Conservation (phyloP, 169 alveolate species). For the Cryptosporidium tyzzeri region DNA sequence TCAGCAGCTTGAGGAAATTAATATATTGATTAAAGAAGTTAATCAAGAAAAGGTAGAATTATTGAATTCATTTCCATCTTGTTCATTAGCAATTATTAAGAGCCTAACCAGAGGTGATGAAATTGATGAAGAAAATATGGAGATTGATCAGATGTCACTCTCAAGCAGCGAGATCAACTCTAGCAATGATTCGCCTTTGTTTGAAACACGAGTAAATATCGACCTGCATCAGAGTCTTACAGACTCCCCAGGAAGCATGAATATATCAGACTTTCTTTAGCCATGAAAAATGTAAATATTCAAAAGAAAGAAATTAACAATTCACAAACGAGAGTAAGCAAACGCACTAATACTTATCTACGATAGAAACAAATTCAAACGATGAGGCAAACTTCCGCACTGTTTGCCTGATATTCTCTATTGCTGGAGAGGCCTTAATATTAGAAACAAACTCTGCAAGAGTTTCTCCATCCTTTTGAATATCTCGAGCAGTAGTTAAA, state of each 20-base stretch:
- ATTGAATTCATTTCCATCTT: conserved; percentile 49
- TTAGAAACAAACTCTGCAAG: conserved; percentile 17
- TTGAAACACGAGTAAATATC: conserved; percentile 2
- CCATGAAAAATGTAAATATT: background rate
- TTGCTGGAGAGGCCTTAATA: conserved; percentile 6
- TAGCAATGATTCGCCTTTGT: conserved; percentile 31
- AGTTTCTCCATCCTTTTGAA: conserved; percentile 77
- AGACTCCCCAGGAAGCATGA: conserved; percentile 40
- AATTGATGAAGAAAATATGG: conserved; percentile 43
- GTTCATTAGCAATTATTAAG: conserved; percentile 54
- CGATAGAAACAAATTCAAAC: conserved; percentile 27
- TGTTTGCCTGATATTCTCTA: conserved; percentile 9
- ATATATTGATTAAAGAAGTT: background rate
- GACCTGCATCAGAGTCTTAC: conserved; percentile 12
- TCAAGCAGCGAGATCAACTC: conserved; percentile 52
- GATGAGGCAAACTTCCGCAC: conserved; percentile 20
- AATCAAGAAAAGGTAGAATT: conserved; percentile 50
- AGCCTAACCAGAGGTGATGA: background rate
- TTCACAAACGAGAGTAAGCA: background rate
- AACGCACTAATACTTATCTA: background rate
- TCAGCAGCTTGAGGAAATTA: conserved; percentile 16
- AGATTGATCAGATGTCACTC: conserved; percentile 48
- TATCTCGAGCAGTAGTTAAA: conserved; percentile 64
- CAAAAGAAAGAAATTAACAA: background rate
- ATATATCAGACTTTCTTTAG: conserved; percentile 18